phyloP scores from a whole-genome alignment of 768 basidiomycete genomes.

The Pulveroboletus ravenelii region DNA sequence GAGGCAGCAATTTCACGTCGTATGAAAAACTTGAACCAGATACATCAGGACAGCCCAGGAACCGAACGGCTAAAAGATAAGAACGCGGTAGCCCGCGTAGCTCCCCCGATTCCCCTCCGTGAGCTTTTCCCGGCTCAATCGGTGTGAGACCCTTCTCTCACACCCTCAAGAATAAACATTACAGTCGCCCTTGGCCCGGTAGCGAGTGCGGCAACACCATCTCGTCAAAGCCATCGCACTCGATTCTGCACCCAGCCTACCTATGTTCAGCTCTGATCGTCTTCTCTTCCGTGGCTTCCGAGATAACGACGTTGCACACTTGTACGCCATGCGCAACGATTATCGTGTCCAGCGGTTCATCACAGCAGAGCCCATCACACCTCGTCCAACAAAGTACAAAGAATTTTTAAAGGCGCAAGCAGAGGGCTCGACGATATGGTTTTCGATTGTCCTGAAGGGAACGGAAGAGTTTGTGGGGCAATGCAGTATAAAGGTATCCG shows the following conservation, averaged over 20 bases:
- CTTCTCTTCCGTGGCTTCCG: conserved; percentile 8
- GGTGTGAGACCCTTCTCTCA: too few species aligned
- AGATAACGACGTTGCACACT: conserved; percentile 5
- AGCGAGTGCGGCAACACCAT: neutral
- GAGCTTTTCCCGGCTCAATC: too few species aligned
- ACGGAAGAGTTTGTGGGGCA: neutral
- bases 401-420: conserved; percentile 1
- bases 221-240: neutral
- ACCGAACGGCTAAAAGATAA: too few species aligned
- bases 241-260: neutral
- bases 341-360: conserved; percentile 5
- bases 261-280: conserved; percentile 7
- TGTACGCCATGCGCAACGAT: conserved; percentile 7
- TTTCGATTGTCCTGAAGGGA: conserved; percentile 6
- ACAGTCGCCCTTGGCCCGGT: too few species aligned
- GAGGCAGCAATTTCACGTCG: too few species aligned
- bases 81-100: too few species aligned
- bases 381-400: conserved; percentile 6
- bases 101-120: too few species aligned
- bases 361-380: conserved; percentile 1
- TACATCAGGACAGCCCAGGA: too few species aligned
- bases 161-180: too few species aligned
- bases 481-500: neutral
- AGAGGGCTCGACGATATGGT: conserved; percentile 9
- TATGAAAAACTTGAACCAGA: too few species aligned